phyloP scores from a whole-genome alignment of 768 basidiomycete species.

The Tricholoma flavovirens region DNA sequence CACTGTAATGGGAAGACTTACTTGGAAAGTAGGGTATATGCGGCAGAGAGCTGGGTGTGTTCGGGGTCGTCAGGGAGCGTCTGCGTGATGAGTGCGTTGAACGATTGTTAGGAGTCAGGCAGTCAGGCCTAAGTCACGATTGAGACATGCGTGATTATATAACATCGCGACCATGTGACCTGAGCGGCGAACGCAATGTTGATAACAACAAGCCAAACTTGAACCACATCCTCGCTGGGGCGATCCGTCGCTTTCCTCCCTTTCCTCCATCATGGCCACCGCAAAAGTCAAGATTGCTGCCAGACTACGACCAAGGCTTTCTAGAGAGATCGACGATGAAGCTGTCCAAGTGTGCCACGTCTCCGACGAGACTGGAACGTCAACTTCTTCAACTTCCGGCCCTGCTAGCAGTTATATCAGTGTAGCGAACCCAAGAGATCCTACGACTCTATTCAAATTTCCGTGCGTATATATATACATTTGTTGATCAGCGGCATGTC shows the following conservation, averaged over 20 bases:
- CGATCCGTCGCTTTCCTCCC: background rate
- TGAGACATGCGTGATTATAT: background rate
- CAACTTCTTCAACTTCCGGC: slow-evolving; percentile 20
- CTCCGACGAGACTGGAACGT: slow-evolving; percentile 26
- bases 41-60: too few relatives aligned
- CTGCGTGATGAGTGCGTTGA: too few relatives aligned
- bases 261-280: slow-evolving; percentile 20
- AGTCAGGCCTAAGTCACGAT: too few relatives aligned
- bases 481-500: slow-evolving; percentile 3
- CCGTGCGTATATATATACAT: slow-evolving; percentile 40
- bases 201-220: background rate
- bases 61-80: too few relatives aligned
- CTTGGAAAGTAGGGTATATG: too few relatives aligned
- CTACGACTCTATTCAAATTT: slow-evolving; percentile 69
- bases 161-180: slow-evolving; percentile 12
- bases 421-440: slow-evolving; percentile 67
- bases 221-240: slow-evolving; percentile 3
- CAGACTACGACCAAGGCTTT: slow-evolving; percentile 61
- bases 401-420: slow-evolving; percentile 47
- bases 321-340: slow-evolving; percentile 57
- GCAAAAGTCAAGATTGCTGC: slow-evolving; percentile 69
- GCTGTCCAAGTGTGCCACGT: slow-evolving; percentile 48
- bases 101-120: too few relatives aligned
- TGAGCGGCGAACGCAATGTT: slow-evolving; percentile 4
- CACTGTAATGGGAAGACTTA: too few relatives aligned